Evolutionary conservation across 306 rosid species (phyloP), one percentile per base, ranked within the genome.

Genomic region (Casuarina cunninghamiana): DNA sequence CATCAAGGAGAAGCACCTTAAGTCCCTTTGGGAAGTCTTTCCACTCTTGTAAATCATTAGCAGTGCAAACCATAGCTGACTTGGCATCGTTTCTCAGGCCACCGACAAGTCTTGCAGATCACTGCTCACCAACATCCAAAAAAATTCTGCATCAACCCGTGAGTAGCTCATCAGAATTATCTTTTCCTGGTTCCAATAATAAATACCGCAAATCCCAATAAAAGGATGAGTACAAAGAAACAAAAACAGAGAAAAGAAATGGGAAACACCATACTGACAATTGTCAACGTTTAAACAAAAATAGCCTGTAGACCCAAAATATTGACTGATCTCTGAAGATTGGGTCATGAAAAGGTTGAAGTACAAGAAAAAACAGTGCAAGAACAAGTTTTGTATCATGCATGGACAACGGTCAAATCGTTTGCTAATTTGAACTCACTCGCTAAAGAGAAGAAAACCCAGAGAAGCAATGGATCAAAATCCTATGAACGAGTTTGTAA

Each of bases 51-150:
- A 96, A 85, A 89, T 93, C 98, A 87, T 85, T 90, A 73, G 96
- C 92, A 80, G 93, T 90, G 89, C 93, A 96, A 93, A 96, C 98
- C 99, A 96, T 96, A 88, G 98, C 97, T 96, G 93, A 93, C 85
- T 85, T 91, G 88, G 98, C 99, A 96, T 93, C 91, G 81, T 93
- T 91, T 88, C 94, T 91, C 89, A 57, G 82, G 73, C 83, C 83
- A 41, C 67, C 84, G 21, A 67, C 63, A 46, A 37, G 70, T 75
- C 76, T 39, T 39, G 71, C 81, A 77, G 79, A 85, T 81, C 87
- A 72, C 80, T 61, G 55, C 77, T 77, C 37, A 75, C 65, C 79
- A 84, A 49, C 86, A 80, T 78, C 74, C 60, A 81, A 82, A 48
- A 26, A 53, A 81, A n/a, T 72, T 79, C 89, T 85, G 90, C 88